Evolutionary conservation across 371 early-diverging fungal genomes (phyloP).

Genomic region (Racocetra persica): DNA sequence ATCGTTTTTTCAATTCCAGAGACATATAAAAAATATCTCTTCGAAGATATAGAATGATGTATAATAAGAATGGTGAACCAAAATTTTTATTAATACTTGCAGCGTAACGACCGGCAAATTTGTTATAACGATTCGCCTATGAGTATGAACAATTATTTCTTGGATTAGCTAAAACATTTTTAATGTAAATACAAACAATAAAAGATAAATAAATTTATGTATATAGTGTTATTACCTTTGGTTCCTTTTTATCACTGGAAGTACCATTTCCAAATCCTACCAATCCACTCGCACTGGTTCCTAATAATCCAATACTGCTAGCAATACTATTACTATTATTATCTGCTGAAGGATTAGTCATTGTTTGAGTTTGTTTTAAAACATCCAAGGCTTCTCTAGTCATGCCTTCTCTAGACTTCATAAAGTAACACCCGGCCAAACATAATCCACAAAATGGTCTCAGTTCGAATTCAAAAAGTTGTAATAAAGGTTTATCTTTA

Average conservation of each 20-base stretch:
- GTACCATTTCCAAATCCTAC: constrained; percentile 37
- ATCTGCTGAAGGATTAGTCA: constrained; percentile 11
- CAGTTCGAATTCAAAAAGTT: constrained; percentile 49
- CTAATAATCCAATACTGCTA: constrained; percentile 41
- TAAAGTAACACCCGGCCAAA: constrained; percentile 51
- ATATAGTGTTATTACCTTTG: neutral
- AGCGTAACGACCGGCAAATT: constrained; percentile 54
- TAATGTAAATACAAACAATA: neutral
- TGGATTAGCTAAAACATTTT: neutral
- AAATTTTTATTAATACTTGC: constrained; percentile 47
- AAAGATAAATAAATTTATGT: neutral
- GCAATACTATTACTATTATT: constrained; percentile 41
- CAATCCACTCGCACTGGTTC: constrained; percentile 29
- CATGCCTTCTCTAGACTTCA: constrained; percentile 45
- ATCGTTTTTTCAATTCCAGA: constrained; percentile 48
- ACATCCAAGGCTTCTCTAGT: constrained; percentile 49
- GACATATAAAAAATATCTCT: constrained; percentile 55
- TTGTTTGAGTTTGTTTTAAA: constrained; percentile 42
- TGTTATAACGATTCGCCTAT: constrained; percentile 53
- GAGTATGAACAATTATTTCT: neutral
- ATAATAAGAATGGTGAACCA: constrained; percentile 50
- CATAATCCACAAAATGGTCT: constrained; percentile 56
- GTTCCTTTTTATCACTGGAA: constrained; percentile 41
- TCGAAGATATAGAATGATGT: constrained; percentile 51
- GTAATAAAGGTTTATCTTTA: constrained; percentile 16